Evolutionary conservation across 1,139 yeast genomes (phyloP), one percentile per base, ranked within the genome.

Genomic region (Yamadazyma spencermartinsiae): DNA sequence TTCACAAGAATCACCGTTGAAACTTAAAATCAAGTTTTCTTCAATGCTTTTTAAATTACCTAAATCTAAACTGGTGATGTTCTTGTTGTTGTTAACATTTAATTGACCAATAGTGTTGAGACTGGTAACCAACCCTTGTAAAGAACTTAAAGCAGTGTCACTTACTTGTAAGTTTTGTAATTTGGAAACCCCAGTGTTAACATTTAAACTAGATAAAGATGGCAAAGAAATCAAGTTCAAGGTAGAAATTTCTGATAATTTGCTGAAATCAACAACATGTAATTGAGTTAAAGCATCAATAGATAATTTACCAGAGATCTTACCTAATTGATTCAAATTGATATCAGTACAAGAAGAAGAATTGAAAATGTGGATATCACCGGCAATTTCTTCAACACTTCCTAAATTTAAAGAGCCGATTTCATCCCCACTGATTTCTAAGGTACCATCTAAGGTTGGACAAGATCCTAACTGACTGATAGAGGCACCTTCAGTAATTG

Each of bases 1-100:
- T 28, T 61, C 58, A 52, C 73, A 68, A 32, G 65, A 54, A 54
- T 71, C 76, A 48, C 62, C 57, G 61, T 72, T 72, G 63, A 72
- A 72, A 45, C 69, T 58, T 43, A 72, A 58, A 40, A 67, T 63
- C 52, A 72, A 61, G 41, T 58, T 58, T 42, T 66, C 68, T 30
- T 60, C 44, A 37, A 68, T 74, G 14, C 59, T 40, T 49, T 60
- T 42, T 51, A 72, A 65, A 38, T 54, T 54, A n/a, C 55, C 45
- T 49, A 72, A 67, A 41, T 66, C 66, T 40, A 72, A 58, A 19
- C 45, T 25, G 12, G 74, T 49, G 48, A 72, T 61, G 54, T 72
- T 71, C 49, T 71, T 71, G 61, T 72, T 72, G 55, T 71, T 71
- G 59, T 71, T 69, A 46, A 72, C 56, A 52, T 70, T 58, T 57